Evolutionary conservation across 192 early-diverging fungal genomes (phyloP).

Genomic region (Spinellus fusiger): DNA sequence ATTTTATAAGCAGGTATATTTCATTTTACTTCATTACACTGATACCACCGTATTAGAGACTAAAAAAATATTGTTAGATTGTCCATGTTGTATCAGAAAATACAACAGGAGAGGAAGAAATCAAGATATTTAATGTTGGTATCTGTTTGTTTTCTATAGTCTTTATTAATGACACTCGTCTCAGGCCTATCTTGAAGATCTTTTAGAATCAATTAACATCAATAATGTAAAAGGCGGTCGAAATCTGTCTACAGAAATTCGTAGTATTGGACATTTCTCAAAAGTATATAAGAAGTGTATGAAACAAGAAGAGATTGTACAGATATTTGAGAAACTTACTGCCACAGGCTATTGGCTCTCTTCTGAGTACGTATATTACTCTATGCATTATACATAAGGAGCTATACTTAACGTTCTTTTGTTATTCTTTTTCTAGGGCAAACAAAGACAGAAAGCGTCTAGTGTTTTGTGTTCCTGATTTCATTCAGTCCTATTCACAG

Average conservation of each 20-base stretch:
- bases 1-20: constrained; percentile 28
- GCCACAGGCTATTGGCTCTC: constrained; percentile 44
- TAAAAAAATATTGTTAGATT: not conserved
- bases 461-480: constrained; percentile 45
- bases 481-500: constrained; percentile 56
- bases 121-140: not conserved
- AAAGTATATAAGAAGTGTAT: constrained; percentile 47
- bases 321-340: constrained; percentile 41
- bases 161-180: too few relatives aligned
- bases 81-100: not conserved
- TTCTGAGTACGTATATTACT: constrained; percentile 39
- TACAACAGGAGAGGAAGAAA: not conserved
- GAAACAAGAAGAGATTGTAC: constrained; percentile 33
- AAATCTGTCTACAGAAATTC: constrained; percentile 58
- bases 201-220: constrained; percentile 38
- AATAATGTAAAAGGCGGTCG: constrained; percentile 28
- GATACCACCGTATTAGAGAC: not conserved
- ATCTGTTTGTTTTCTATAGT: not conserved
- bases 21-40: not conserved
- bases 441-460: constrained; percentile 36
- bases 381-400: not conserved
- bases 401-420: constrained; percentile 4
- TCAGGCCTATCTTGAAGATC: constrained; percentile 38
- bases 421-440: constrained; percentile 23
- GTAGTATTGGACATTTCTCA: constrained; percentile 65